phyloP scores from a whole-genome alignment of 495 filamentous ascomycete species.

The Neurospora sp. region DNA sequence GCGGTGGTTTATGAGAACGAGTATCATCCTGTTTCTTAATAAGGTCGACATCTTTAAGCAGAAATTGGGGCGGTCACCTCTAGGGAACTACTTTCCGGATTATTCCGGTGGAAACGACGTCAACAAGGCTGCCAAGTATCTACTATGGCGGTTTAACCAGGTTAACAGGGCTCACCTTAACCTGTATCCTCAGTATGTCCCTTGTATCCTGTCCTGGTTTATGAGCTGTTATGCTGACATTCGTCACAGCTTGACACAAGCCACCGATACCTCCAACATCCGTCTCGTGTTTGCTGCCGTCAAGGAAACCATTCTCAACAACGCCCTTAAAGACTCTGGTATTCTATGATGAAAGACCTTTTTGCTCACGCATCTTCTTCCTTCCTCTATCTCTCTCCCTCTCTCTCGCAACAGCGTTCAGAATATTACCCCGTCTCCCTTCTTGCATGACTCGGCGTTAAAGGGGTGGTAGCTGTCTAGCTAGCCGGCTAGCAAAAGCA shows the following conservation, averaged over 20 bases:
- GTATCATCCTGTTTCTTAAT: conserved; percentile 96
- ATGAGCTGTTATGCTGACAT: conserved; percentile 20
- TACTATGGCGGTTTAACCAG: conserved; percentile 97
- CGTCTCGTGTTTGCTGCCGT: conserved; percentile 95
- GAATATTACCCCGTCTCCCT: not conserved
- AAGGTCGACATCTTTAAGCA: conserved; percentile 97
- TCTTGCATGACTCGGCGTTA: not conserved
- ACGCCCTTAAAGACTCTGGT: conserved; percentile 93
- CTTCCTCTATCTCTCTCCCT: not conserved
- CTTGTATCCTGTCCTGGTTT: not conserved
- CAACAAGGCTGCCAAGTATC: conserved; percentile 93
- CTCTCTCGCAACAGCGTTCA: not conserved
- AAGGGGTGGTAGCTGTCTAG: not conserved
- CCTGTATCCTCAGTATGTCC: conserved; percentile 88
- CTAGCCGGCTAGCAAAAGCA: not conserved
- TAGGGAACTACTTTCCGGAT: conserved; percentile 93
- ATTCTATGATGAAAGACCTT: conserved; percentile 55
- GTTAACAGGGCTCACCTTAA: conserved; percentile 95
- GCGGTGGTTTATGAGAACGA: conserved; percentile 96
- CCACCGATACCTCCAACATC: conserved; percentile 96
- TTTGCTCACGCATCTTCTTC: not conserved
- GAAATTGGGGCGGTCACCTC: conserved; percentile 79
- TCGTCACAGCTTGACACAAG: conserved; percentile 75
- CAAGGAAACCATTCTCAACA: conserved; percentile 97
- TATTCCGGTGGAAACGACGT: conserved; percentile 97